Conservation (phyloP, 129 eudicot genomes). For the Ambrosia trifida region DNA sequence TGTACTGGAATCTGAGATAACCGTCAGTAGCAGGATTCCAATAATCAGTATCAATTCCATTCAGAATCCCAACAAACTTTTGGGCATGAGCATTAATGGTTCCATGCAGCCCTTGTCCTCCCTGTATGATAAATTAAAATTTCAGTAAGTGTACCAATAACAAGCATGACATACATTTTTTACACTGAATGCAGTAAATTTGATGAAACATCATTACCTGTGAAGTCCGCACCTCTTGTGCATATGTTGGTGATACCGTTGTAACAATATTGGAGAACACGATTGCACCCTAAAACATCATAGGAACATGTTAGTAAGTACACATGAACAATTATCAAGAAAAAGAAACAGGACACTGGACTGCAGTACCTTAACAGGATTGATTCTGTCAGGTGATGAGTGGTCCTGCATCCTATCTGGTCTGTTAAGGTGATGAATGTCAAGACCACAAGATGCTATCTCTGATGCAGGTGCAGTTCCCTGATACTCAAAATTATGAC, state of each 20-base stretch:
- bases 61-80: conserved; percentile 90
- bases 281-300: conserved; percentile 78
- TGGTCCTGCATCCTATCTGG: conserved; percentile 99
- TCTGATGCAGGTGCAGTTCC: conserved; percentile 93
- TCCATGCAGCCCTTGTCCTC: conserved; percentile 86
- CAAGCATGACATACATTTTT: conserved; percentile 13
- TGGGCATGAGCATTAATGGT: conserved; percentile 81
- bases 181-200: conserved; percentile 4
- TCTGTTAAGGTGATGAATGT: conserved; percentile 75
- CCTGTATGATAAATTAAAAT: conserved; percentile 44
- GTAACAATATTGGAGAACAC: conserved; percentile 97
- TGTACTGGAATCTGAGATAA: conserved; percentile 74
- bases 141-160: not conserved
- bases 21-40: conserved; percentile 97
- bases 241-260: conserved; percentile 96
- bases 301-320: conserved; percentile 14
- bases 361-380: conserved; percentile 75
- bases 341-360: not conserved
- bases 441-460: conserved; percentile 92
- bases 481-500: conserved; percentile 98
- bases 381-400: conserved; percentile 68
- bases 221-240: conserved; percentile 82
- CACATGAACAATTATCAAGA: not conserved
- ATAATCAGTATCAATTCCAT: conserved; percentile 91
- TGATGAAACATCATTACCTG: conserved; percentile 54